Evolutionary conservation across 305 asterid genomes (phyloP).

Genomic region (Solanum hybrid): DNA sequence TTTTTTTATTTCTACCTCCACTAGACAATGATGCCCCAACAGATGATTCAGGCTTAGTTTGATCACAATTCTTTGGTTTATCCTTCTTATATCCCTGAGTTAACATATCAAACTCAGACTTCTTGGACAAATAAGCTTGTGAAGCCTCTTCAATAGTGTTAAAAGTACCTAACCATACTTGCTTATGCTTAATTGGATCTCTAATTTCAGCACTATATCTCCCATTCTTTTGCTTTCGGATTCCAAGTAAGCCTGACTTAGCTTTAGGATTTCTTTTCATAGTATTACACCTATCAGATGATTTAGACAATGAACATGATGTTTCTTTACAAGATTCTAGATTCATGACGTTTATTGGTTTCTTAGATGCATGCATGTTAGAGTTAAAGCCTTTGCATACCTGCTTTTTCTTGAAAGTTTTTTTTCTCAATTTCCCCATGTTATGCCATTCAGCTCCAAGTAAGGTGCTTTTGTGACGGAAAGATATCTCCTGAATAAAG

Average conservation of each 20-base stretch:
- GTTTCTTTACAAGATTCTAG: not conserved
- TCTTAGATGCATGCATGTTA: not conserved
- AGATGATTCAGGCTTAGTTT: not conserved
- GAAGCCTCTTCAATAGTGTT: not conserved
- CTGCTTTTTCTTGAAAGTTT: not conserved
- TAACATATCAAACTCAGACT: not conserved
- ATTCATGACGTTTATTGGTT: not conserved
- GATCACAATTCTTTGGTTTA: not conserved
- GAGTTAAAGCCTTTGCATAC: not conserved
- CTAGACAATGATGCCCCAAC: not conserved
- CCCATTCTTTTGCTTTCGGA: not conserved
- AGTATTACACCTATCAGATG: not conserved
- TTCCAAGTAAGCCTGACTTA: not conserved
- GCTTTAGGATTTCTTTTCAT: not conserved
- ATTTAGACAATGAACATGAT: not conserved
- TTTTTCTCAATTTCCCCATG: not conserved
- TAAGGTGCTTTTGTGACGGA: not conserved
- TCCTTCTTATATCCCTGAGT: not conserved
- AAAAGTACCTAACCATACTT: not conserved
- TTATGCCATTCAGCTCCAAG: not conserved
- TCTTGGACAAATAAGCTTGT: not conserved
- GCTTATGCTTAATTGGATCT: not conserved
- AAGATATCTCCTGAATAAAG: not conserved
- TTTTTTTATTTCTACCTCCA: not conserved
- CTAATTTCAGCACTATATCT: not conserved